These are phyloP conservation scores for Moringa oleifera DNA, from an alignment of 345 rosid species.

Conservation along the genomic window DNA sequence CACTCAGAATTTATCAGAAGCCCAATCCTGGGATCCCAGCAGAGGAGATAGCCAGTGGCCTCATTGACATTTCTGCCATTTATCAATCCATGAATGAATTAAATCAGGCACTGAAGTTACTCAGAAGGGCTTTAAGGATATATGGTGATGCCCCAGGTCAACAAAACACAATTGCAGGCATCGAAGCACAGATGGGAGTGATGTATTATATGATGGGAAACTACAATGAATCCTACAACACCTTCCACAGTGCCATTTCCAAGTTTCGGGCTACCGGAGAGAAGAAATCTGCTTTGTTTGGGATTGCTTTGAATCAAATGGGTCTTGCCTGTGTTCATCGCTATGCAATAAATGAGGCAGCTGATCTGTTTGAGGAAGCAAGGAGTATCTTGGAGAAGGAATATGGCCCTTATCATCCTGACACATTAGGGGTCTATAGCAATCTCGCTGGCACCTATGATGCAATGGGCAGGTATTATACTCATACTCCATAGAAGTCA, in stretches of 20 bases:
- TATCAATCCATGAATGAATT: conserved; percentile 79
- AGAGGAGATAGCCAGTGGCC: conserved; percentile 80
- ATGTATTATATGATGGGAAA: conserved; percentile 82
- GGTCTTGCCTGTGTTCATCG: conserved; percentile 82
- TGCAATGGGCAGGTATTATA: conserved; percentile 88
- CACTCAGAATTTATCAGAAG: conserved; percentile 58
- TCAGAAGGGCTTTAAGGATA: conserved; percentile 61
- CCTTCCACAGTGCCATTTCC: conserved; percentile 54
- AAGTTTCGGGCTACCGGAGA: conserved; percentile 78
- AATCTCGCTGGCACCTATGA: conserved; percentile 96
- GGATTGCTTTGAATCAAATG: conserved; percentile 84
- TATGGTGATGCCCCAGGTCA: conserved; percentile 59
- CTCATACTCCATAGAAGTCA: not conserved
- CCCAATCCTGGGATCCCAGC: conserved; percentile 47
- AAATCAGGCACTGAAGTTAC: conserved; percentile 55
- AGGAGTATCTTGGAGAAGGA: conserved; percentile 74
- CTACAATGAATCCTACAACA: conserved; percentile 56
- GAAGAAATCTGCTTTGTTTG: conserved; percentile 71
- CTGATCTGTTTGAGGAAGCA: conserved; percentile 85
- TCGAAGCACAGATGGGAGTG: conserved; percentile 93
- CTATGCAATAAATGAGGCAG: conserved; percentile 76
- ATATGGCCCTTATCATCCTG: conserved; percentile 88
- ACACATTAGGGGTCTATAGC: conserved; percentile 85
- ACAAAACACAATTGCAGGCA: conserved; percentile 74
- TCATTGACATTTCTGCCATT: conserved; percentile 76